Evolutionary conservation across 106 monocot genomes (phyloP), one percentile per base, ranked within the genome.

Genomic region (Posidonia australis): DNA sequence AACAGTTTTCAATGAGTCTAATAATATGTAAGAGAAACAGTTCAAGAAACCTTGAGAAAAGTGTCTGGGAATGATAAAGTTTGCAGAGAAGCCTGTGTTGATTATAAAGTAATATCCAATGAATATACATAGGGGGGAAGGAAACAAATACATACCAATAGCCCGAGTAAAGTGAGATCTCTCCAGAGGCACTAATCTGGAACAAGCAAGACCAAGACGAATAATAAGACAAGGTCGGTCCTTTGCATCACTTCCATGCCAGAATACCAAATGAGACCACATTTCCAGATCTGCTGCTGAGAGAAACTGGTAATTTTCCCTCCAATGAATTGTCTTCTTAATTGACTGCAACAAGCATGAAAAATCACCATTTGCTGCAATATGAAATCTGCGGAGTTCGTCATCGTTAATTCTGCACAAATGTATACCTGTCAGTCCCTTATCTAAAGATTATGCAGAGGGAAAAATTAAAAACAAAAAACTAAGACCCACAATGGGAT

Each of bases 261-360:
- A 98, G 65, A 90, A 98, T 2, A 87, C 84, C 63, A 90, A 71
- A 68, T 90, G 76, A 48, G 90, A 90, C 96, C 96, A 98, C 42
- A 18, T 65, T 67, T 98, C 77, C 5, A 98, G 90, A 68, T 98
- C 84, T 66, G 80, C 54, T 21, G 58, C 62, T 27, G 96, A 77
- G 49, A 98, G 87, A 60, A 98, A 74, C 30, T 66, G 42, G 60
- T 78, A 98, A n/a, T 76, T 84, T 67, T 90, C 84, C 69, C 87
- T 90, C 96, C 96, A 98, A 69, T 70, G 72, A 67, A 98, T 87
- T 16, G 84, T 98, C 60, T 65, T 90, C 80, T 83, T 90, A 10
- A 98, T 49, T 31, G 90, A 84, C 44, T 78, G 68, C 18, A 81
- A 26, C 41, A 98, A 79, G 73, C 59, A 66, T 10, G 82, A 65